Percentiles rank a stretch among this genome's conserved stretches.
Conservation (phyloP, 2,329 filamentous ascomycete species). For the Ophiostoma himal-ulmi region DNA sequence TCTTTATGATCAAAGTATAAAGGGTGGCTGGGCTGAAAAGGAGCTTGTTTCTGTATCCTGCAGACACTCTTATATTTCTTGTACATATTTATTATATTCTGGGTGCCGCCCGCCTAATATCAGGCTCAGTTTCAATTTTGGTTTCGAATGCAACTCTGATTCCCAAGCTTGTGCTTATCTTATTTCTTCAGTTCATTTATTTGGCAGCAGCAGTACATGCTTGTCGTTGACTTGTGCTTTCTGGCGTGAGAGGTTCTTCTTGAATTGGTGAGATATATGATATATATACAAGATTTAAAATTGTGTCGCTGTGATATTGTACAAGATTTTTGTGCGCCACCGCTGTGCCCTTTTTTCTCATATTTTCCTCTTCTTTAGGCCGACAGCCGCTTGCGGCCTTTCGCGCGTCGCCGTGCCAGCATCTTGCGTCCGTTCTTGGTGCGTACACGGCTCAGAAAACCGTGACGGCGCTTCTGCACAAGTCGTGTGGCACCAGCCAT, state of each 20-base stretch:
- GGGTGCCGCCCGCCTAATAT: not conserved
- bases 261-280: not conserved
- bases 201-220: not conserved
- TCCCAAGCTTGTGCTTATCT: not conserved
- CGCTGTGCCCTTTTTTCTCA: not conserved
- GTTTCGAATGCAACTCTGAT: no score
- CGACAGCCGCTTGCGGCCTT: constrained; percentile 45
- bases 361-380: constrained; percentile 27
- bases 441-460: constrained; percentile 49
- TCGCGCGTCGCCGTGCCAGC: constrained; percentile 46
- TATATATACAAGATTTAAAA: not conserved
- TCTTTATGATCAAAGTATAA: not conserved
- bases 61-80: not conserved
- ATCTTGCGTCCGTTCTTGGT: constrained; percentile 49
- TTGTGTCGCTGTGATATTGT: constrained; percentile 12
- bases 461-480: constrained; percentile 54
- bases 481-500: constrained; percentile 51
- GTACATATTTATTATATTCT: constrained; percentile 3
- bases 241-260: not conserved
- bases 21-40: not conserved
- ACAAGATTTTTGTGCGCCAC: not conserved
- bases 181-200: not conserved
- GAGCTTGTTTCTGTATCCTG: not conserved
- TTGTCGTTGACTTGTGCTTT: not conserved
- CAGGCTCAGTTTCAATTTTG: not conserved